Base-by-base conservation (phyloP, 2,329 filamentous ascomycete species). In the Teratosphaeria nubilosa region DNA sequence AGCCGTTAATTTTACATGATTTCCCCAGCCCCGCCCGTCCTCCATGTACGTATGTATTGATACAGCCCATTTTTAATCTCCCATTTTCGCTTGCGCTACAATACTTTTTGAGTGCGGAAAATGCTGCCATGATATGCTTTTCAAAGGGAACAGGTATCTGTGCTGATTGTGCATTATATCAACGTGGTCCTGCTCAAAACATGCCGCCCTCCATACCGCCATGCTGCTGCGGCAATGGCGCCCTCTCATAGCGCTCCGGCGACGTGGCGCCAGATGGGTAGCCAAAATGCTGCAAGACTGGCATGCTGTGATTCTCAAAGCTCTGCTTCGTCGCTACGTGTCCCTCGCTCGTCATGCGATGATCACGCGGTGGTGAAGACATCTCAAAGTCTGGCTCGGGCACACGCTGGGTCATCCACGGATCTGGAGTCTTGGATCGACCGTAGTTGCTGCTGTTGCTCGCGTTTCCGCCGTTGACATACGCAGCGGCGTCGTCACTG, bases 381-480 rank as follows among this genome's bases (percentile, higher is more conserved):
- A 53, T 53, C 10, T 56, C 48, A 30, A 62, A 60, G 32, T 59
- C 60, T 20, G 60, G 51, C 52, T 60, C 58, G 1, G 53, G 14
- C 48, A 57, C 52, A 5, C 30, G 16, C 9, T 30, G 24, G 16
- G 32, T 58, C 50, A 59, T 58, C 62, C 62, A 65, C 22, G 61
- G 58, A 50, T 65, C 64, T 4, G 64, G 64, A 22, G 64, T 64
- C 51, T 62, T 64, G 4, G 64, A 62, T 22, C 62, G 62, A 24
- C 59, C 56, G 53, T 37, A 57, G 20, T 61, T 51, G 54, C 34
- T 14, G 54, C 55, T 52, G 41, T 51, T 55, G 41, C 41, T 20
- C n/a, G 41, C 9, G 1, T 22, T n/a, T 20, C 41, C 41, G 5
- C 41, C 41, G 5, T 48, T 48, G 51, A 20, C 25, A 20, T 53